A percentile compares a stretch with the other conserved stretches of the same genome.
phyloP scores from a whole-genome alignment of 2,329 filamentous ascomycete genomes.

The Pseudogymnoascus sp. region DNA sequence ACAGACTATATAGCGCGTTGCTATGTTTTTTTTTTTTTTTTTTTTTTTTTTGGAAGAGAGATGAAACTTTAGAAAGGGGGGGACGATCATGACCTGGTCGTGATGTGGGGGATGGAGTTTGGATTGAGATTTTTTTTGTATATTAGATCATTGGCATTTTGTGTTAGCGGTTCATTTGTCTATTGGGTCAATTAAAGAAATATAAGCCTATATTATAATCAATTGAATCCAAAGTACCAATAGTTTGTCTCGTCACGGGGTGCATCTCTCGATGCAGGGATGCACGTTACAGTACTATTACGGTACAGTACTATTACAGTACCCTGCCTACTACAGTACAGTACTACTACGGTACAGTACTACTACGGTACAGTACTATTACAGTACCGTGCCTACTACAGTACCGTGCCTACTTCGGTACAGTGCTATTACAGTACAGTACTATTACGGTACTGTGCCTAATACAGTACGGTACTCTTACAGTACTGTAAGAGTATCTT shows the following conservation, averaged over 20 bases:
- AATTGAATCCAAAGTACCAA: too few species aligned
- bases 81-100: not conserved
- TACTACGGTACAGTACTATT: not conserved
- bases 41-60: not conserved
- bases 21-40: too few species aligned
- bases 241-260: too few species aligned
- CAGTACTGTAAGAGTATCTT: not conserved
- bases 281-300: not conserved
- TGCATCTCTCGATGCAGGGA: too few species aligned
- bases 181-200: not conserved
- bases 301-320: too few species aligned
- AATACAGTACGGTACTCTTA: not conserved
- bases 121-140: conserved; percentile 7
- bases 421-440: not conserved
- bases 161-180: not conserved
- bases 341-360: not conserved
- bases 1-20: not conserved
- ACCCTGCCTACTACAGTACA: not conserved
- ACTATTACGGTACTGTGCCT: too few species aligned
- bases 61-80: not conserved
- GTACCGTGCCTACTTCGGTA: not conserved
- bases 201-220: not conserved
- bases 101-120: conserved; percentile 2
- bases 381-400: not conserved
- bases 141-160: conserved; percentile 1